Percentiles rank a stretch among this genome's conserved stretches.
Evolutionary conservation across 1,139 yeast genomes (phyloP).

Genomic region (Debaryomycetaceae sp.): DNA sequence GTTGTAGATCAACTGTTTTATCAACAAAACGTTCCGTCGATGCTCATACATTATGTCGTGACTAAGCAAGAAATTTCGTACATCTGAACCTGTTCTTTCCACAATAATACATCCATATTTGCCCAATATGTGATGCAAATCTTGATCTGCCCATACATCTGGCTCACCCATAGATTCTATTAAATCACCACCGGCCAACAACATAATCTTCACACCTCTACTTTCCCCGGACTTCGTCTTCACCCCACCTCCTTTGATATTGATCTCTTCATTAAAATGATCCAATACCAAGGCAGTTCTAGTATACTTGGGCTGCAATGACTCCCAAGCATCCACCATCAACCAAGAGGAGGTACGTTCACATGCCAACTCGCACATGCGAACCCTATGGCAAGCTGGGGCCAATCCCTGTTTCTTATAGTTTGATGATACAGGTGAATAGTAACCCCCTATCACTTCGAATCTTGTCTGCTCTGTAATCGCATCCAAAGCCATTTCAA

Average conservation of each 20-base stretch:
- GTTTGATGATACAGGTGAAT: constrained; percentile 95
- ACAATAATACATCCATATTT: constrained; percentile 94
- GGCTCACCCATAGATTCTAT: constrained; percentile 99
- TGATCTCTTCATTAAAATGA: constrained; percentile 94
- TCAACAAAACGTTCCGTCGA: constrained; percentile 86
- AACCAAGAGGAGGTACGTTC: constrained; percentile 96
- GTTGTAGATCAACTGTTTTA: constrained; percentile 92
- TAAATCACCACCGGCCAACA: constrained; percentile 95
- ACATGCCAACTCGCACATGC: constrained; percentile 98
- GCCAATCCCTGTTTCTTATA: constrained; percentile 94
- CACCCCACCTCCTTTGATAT: constrained; percentile 87
- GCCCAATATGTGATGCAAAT: constrained; percentile 91
- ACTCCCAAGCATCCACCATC: constrained; percentile 99
- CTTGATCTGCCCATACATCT: constrained; percentile 97
- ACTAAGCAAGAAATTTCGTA: constrained; percentile 80
- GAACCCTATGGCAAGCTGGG: constrained; percentile 79
- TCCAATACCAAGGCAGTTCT: constrained; percentile 94
- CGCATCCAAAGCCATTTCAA: constrained; percentile 97
- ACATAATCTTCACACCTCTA: constrained; percentile 90
- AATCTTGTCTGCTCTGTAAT: constrained; percentile 87
- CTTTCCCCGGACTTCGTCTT: constrained; percentile 66
- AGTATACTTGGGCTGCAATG: constrained; percentile 84
- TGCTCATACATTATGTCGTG: constrained; percentile 98
- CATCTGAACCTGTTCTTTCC: constrained; percentile 96
- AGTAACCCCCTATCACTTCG: constrained; percentile 95